Base-by-base conservation (phyloP, 179 eudicot genomes). In the Silene noctiflora region DNA sequence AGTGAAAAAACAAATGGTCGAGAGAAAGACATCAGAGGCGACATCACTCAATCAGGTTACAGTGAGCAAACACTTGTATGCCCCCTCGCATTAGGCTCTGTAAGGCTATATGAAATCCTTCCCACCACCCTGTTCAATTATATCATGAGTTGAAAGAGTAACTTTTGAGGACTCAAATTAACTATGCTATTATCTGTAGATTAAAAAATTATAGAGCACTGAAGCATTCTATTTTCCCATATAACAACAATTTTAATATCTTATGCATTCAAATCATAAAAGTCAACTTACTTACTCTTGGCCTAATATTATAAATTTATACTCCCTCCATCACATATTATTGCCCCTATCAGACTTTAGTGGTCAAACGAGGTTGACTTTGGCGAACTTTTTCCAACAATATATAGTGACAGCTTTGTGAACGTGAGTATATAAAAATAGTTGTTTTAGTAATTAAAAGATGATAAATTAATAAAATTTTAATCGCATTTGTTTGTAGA, bases 161-260 rank as follows among this genome's bases (percentile, higher is more conserved):
- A 9, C 14, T 46, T 44, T 51, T 58, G 78, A 67, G 53, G 55
- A 31, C 51, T 67, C 17, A 46, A 55, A 39, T 44, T 20, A 73
- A 42, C 22, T 19, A 58, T 9, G 44, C 29, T 16, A 64, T 25
- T 20, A 42, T 33, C 7, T 53, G 21, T 10, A 53, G 39, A 6
- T 33, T 33, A 33, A 33, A 33, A 33, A 33, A 33, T 33, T 33
- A 10, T 19, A 14, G 66, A 76, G 29, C 21, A 17, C 19, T 35
- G 14, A 19, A 16, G 51, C 60, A 58, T 9, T n/a, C 35, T 58
- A 21, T 16, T 19, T 58, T 29, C 20, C 4, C 6, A 42, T 33
- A 59, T 4, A 60, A 12, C n/a, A 71, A 61, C 31, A 39, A 20
- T 17, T 19, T 21, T 10, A 17, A 66, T 31, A 42, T 8, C 10